Base-by-base conservation (phyloP, 345 rosid genomes). In the Moringa oleifera region DNA sequence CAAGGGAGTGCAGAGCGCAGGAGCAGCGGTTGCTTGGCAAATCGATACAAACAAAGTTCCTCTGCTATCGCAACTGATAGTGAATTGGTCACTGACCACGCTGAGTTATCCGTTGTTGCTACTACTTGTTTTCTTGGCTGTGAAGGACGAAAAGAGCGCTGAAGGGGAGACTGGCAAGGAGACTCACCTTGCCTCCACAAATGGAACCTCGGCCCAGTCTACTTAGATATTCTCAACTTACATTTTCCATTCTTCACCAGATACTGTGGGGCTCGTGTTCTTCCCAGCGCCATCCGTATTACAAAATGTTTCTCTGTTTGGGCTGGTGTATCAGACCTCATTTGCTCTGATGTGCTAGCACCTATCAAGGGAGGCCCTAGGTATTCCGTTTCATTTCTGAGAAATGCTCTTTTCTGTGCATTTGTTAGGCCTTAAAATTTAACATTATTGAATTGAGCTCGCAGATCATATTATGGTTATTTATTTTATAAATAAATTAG, bases 21-120 rank as follows among this genome's bases (percentile, higher is more conserved):
- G 98, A 45, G 97, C 87, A 18, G 98, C 96, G 1, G 82, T 90
- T 11, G 98, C 98, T 20, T 93, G 98, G 98, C 98, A 93, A 76
- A 72, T 93, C 6, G 98, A 93, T 61, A 63, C 83, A 1, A 86
- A 60, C 68, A 82, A 88, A 52, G 90, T 86, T 25, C 66, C 96
- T 15, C 68, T 80, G 59, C 74, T 87, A 25, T 54, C 79, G 0
- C 90, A 88, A 69, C 75, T 90, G 64, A 64, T 84, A 46, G 64
- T 86, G 22, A 93, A 90, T 28, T 93, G 98, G 98, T 77, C 84
- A 5, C 88, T 93, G 19, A 90, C 96, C 25, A 86, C 86, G 0
- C 20, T 80, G 20, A 88, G 97, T 72, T 93, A 84, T 62, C 98
- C 97, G 22, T 60, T 93, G 70, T 67, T 93, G 53, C 58, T 66